Evolutionary conservation across 108 stramenopile species (phyloP), one percentile per base, ranked within the genome.

Genomic region (Skeletonema tropicum): DNA sequence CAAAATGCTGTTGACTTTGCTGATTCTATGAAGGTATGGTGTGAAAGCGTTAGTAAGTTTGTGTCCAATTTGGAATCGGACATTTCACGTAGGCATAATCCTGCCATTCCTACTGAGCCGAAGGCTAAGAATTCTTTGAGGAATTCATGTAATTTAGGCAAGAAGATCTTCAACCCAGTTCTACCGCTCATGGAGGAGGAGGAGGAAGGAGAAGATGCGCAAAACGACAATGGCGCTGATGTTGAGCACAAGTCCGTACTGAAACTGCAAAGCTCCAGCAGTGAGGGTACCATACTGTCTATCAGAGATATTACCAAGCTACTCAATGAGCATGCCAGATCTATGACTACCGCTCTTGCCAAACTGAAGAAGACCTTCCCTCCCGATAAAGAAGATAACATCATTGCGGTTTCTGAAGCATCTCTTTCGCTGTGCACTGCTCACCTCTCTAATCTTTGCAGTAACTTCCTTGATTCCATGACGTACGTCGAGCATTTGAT

Each of bases 401-500:
- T 55, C 11, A 5, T 80, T 21, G 65, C 83, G 2, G 41, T 33
- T 36, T 64, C 65, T 0, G 79, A 80, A 49, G 60, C 68, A 49
- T 32, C 31, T 13, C 15, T 80, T 7, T 30, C 31, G 0, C 62
- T 80, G 15, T 21, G 76, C 36, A 35, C 26, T 23, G 21, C 30
- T 36, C 75, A 83, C 55, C 15, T 76, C 6, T 9, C 39, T 26
- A 68, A 80, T 12, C 57, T 80, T 9, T 42, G 42, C 3, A 11
- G 21, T 15, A 76, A 71, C 30, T 80, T 66, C n/a, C 29, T 26
- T 5, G 66, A 70, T 5, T 57, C 61, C 5, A 68, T 82, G 81
- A 21, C 55, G 4, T 86, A 86, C 60, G 67, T 95, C 41, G 92
- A 93, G 77, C 66, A 85, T 3, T 84, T 89, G 80, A 61, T 93